A percentile compares a stretch with the other conserved stretches of the same genome.
Evolutionary conservation across 257 asterid genomes (phyloP).

Genomic region (Eustoma russellianum): DNA sequence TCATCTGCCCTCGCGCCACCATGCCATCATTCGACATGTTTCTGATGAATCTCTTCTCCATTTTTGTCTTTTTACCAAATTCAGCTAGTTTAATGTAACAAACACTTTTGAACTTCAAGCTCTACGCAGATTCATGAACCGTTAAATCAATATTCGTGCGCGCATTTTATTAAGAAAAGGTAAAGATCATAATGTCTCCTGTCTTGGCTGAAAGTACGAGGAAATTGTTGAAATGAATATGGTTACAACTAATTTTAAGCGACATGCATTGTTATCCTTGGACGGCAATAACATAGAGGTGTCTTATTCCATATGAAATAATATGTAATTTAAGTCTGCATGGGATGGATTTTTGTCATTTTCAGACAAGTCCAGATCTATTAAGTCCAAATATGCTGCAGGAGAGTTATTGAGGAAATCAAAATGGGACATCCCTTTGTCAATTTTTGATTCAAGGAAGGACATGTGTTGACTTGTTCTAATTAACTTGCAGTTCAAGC

Average conservation of each 20-base stretch:
- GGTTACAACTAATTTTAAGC: conserved; percentile 2
- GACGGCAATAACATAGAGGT: conserved; percentile 14
- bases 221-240: not conserved
- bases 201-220: conserved; percentile 9
- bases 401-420: not conserved
- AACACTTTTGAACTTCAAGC: no score
- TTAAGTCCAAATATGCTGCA: not conserved
- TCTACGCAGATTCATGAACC: not conserved
- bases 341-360: conserved; percentile 5
- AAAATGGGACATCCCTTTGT: no score
- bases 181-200: not conserved
- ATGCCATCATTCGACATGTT: conserved; percentile 5
- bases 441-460: no score
- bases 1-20: conserved; percentile 1
- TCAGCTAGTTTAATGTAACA: not conserved
- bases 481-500: no score
- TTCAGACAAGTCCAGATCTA: not conserved
- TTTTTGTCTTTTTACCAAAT: not conserved
- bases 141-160: not conserved
- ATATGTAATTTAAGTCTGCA: conserved; percentile 3
- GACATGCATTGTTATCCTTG: conserved; percentile 6
- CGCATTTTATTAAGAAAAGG: not conserved
- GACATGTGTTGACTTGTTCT: no score
- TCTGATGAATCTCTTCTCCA: conserved; percentile 25
- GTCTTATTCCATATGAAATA: conserved; percentile 13